A percentile compares a stretch with the other conserved stretches of the same genome.
Evolutionary conservation across 2,329 filamentous ascomycete species (phyloP).

Genomic region (Venturia effusa): DNA sequence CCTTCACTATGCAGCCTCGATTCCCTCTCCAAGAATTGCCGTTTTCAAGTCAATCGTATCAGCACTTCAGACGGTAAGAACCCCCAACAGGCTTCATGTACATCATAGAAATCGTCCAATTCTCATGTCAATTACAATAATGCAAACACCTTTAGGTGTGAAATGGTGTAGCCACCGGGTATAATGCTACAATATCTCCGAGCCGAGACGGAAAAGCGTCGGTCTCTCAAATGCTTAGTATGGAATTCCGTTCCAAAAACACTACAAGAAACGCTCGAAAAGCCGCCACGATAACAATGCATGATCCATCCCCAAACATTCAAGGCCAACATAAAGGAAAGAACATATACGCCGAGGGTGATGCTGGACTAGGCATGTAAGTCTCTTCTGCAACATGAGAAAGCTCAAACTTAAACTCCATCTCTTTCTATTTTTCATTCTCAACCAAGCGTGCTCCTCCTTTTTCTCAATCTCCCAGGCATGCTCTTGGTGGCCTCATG

Average conservation of each 20-base stretch:
- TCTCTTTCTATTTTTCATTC: neutral
- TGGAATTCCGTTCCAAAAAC: neutral
- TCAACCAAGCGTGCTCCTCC: neutral
- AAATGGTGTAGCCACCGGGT: conserved; percentile 1
- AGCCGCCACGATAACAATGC: neutral
- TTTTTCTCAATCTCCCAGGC: neutral
- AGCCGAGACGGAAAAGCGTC: neutral
- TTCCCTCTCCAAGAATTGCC: too few relatives aligned
- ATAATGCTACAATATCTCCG: neutral
- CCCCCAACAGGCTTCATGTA: too few relatives aligned
- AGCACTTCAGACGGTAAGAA: too few relatives aligned
- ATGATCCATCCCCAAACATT: neutral
- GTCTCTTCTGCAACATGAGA: neutral
- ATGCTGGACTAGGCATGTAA: neutral
- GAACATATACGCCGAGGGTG: neutral
- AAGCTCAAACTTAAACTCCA: neutral
- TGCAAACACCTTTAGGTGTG: neutral
- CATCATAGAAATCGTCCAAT: too few relatives aligned
- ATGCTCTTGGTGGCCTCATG: neutral
- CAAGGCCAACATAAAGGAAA: neutral
- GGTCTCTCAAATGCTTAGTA: neutral
- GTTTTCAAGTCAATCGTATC: too few relatives aligned
- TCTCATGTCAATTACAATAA: neutral
- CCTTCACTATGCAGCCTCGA: too few relatives aligned
- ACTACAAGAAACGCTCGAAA: neutral